Base-by-base conservation (phyloP, 2,329 filamentous ascomycete genomes). In the Clarireedia homoeocarpa region DNA sequence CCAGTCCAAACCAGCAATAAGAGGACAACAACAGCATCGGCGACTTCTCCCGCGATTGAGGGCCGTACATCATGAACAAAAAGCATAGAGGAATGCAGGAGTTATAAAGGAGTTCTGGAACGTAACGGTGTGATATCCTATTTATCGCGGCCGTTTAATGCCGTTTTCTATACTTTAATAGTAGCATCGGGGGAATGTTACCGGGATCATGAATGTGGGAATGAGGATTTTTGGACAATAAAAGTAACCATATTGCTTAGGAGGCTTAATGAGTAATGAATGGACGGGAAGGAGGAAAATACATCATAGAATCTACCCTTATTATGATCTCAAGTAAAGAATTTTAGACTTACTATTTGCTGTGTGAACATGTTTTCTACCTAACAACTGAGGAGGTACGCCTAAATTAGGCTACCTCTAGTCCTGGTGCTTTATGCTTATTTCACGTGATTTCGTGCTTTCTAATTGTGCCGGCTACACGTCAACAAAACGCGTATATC, bases 401-500 rank as follows among this genome's bases (percentile, higher is more conserved):
- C 20, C 20, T 20, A 20, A 20, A 20, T 20, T 23, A 44, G 40
- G 40, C 40, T 20, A 20, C 40, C 40, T 12, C 40, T 6, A 44
- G 5, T 10, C 17, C 14, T 44, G 30, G 30, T 12, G n/a, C 23
- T 15, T 27, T 47, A 34, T 48, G 14, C 5, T 34, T 5, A 14
- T 34, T 23, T 20, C 55, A 56, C 26, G 55, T 56, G 55, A 52
- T 36, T 48, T 53, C 40, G 55, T 36, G 50, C 34, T 39, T 47
- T 24, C 42, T 52, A 46, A 53, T 47, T 48, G 30, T 53, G 40
- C 40, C n/a, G 45, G 45, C 45, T 6, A 44, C 52, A 54, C 53
- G 49, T 51, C 47, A 46, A 46, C 56, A 47, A 44, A 44, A 44
- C 40, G 17, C 20, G 17, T 44, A 44, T 23, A 23, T 20, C 10